Evolutionary conservation across 2,329 filamentous ascomycete genomes (phyloP).

Genomic region (Chrysoporthe cubensis): DNA sequence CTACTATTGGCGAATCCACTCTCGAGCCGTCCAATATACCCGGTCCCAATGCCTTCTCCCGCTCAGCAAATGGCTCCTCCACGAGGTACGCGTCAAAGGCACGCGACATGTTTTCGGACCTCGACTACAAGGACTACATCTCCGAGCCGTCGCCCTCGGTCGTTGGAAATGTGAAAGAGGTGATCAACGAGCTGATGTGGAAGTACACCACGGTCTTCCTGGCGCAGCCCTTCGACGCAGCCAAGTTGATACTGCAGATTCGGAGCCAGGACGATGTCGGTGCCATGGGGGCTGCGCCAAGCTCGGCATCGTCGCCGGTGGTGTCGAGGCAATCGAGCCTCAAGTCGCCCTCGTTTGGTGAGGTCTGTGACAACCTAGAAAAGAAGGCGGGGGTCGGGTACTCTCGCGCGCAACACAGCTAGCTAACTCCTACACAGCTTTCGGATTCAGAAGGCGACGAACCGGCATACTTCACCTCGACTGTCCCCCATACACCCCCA

Average conservation of each 20-base stretch:
- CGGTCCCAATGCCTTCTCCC: conserved; percentile 49
- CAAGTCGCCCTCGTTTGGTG: conserved; percentile 33
- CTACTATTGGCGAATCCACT: conserved; percentile 55
- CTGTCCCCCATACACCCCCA: conserved; percentile 58
- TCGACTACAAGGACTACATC: conserved; percentile 90
- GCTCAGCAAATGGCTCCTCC: conserved; percentile 44
- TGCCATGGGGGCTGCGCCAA: conserved; percentile 36
- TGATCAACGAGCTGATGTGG: conserved; percentile 85
- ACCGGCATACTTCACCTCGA: conserved; percentile 81
- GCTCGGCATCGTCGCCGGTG: conserved; percentile 7
- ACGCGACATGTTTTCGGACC: conserved; percentile 83
- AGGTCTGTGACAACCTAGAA: conserved; percentile 31
- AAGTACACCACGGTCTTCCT: conserved; percentile 89
- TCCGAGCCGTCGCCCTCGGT: conserved; percentile 75
- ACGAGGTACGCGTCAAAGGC: conserved; percentile 64
- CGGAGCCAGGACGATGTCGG: conserved; percentile 59
- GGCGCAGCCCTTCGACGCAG: conserved; percentile 95
- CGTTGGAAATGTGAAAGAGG: conserved; percentile 73
- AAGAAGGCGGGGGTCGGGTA: background rate
- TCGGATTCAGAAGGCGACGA: conserved; percentile 77
- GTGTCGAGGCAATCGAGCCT: conserved; percentile 27
- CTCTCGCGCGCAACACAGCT: background rate
- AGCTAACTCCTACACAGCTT: conserved; percentile 34
- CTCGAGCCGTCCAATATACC: conserved; percentile 43
- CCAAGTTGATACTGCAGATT: conserved; percentile 89